Conservation (phyloP, 495 filamentous ascomycete genomes). For the Pyronema domesticum region DNA sequence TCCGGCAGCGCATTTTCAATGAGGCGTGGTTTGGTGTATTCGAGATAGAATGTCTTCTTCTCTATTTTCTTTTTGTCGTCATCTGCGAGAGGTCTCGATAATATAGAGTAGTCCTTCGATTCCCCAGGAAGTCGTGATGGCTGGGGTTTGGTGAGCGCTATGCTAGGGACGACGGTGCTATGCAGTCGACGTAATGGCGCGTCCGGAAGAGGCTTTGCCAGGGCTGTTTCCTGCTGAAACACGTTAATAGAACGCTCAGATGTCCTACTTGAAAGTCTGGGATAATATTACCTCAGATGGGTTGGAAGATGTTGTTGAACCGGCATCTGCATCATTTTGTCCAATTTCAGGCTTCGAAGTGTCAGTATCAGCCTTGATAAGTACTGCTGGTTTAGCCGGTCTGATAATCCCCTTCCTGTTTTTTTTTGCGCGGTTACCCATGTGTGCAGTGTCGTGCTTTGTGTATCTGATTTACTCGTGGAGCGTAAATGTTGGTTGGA, state of each 20-base stretch:
- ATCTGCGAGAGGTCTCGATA: too few relatives aligned
- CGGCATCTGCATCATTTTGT: too few relatives aligned
- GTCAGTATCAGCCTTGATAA: neutral
- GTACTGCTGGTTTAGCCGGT: neutral
- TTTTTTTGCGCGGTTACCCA: neutral
- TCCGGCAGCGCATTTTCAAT: neutral
- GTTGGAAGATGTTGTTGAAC: too few relatives aligned
- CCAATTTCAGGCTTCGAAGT: too few relatives aligned
- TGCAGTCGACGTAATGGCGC: neutral
- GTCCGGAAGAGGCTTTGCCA: neutral
- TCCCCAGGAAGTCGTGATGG: neutral
- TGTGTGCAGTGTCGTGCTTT: neutral
- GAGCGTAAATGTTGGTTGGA: too few relatives aligned
- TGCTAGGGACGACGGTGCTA: neutral
- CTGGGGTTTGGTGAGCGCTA: neutral
- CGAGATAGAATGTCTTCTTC: too few relatives aligned
- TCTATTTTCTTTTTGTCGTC: too few relatives aligned
- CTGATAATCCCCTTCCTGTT: neutral
- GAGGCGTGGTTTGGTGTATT: neutral
- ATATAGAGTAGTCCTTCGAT: too few relatives aligned
- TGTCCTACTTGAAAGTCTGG: too few relatives aligned
- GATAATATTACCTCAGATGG: too few relatives aligned
- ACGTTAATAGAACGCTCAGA: too few relatives aligned
- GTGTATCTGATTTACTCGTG: too few relatives aligned
- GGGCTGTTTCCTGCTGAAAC: neutral